Evolutionary conservation across 2,329 filamentous ascomycete species (phyloP).

Genomic region (Claviceps sp.): DNA sequence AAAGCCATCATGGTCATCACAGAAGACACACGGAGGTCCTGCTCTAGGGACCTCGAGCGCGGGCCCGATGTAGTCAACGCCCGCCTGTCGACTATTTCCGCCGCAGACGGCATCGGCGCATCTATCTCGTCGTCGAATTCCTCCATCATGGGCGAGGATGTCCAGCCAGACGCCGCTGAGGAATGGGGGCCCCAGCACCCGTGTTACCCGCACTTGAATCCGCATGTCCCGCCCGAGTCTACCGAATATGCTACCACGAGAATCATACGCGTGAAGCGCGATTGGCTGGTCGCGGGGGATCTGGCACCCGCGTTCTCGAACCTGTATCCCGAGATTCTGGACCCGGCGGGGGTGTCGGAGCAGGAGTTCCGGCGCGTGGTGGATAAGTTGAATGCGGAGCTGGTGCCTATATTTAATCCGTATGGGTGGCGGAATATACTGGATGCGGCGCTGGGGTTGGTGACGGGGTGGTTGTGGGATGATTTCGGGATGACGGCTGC

Average conservation of each 20-base stretch:
- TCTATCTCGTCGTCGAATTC: constrained; percentile 43
- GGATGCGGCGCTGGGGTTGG: constrained; percentile 63
- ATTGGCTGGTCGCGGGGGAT: constrained; percentile 85
- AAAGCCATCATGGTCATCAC: constrained; percentile 32
- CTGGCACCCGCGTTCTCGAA: constrained; percentile 89
- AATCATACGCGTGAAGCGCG: constrained; percentile 79
- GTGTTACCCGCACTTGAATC: constrained; percentile 86
- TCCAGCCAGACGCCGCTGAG: constrained; percentile 54
- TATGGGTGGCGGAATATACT: constrained; percentile 64
- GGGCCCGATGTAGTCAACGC: constrained; percentile 32
- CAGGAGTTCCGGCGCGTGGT: constrained; percentile 75
- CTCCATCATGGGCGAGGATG: constrained; percentile 50
- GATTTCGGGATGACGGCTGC: constrained; percentile 66
- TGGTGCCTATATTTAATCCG: constrained; percentile 69
- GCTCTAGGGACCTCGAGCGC: constrained; percentile 40
- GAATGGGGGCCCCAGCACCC: constrained; percentile 91
- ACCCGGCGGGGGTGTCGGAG: constrained; percentile 68
- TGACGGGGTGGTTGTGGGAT: constrained; percentile 93
- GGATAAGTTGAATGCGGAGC: constrained; percentile 64
- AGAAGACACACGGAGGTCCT: constrained; percentile 22
- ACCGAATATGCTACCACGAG: constrained; percentile 64
- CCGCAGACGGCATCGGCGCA: constrained; percentile 38
- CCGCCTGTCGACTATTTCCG: constrained; percentile 34
- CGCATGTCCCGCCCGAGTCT: constrained; percentile 71
- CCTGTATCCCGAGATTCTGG: constrained; percentile 88